phyloP scores from a whole-genome alignment of 192 early-diverging fungal genomes.

The Backusella tuberculispora region DNA sequence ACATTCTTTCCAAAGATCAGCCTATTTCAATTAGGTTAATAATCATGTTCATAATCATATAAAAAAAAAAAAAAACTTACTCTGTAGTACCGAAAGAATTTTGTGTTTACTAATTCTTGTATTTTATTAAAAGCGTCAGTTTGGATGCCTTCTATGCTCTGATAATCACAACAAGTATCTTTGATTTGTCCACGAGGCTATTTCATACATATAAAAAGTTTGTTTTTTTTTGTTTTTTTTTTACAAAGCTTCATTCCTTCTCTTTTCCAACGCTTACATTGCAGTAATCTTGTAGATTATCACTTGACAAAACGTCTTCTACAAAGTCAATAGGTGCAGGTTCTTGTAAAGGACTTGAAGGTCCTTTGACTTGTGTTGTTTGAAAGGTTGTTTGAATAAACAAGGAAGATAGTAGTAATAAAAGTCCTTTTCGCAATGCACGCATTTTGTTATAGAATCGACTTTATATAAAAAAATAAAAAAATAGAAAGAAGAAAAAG shows the following conservation, averaged over 20 bases:
- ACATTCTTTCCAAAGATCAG: constrained; percentile 87
- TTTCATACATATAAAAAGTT: too few species aligned
- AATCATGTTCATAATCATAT: background rate
- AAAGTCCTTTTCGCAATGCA: background rate
- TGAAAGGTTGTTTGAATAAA: background rate
- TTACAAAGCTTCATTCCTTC: background rate
- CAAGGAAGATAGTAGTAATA: background rate
- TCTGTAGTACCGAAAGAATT: constrained; percentile 93
- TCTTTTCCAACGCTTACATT: background rate
- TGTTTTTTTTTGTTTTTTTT: too few species aligned
- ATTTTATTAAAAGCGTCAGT: constrained; percentile 67
- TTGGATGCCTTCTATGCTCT: constrained; percentile 79
- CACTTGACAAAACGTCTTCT: background rate
- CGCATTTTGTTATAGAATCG: background rate
- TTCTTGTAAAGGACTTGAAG: constrained; percentile 8
- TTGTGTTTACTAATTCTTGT: constrained; percentile 77
- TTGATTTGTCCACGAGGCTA: constrained; percentile 61
- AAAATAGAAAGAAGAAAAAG: too few species aligned
- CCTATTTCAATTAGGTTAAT: constrained; percentile 42
- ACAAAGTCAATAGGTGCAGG: constrained; percentile 21
- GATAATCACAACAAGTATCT: constrained; percentile 73
- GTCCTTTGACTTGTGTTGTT: constrained; percentile 6
- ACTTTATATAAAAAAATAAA: too few species aligned
- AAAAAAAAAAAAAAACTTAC: too few species aligned
- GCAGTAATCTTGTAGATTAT: constrained; percentile 15